phyloP scores from a whole-genome alignment of 495 filamentous ascomycete genomes.

The Xylaria telfairii region DNA sequence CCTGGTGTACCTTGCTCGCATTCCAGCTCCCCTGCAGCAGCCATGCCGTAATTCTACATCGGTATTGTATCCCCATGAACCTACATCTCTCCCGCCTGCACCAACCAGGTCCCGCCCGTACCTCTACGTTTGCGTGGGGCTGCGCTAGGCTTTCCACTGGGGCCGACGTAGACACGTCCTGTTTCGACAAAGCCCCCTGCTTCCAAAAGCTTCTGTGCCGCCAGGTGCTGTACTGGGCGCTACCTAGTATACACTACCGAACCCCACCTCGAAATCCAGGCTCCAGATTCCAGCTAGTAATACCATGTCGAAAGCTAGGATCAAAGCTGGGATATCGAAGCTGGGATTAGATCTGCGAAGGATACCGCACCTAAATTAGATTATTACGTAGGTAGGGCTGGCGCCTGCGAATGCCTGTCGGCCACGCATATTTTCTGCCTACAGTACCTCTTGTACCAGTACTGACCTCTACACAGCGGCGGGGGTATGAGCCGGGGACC shows the following conservation, averaged over 20 bases:
- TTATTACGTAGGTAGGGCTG: conserved; percentile 23
- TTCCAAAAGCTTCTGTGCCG: neutral
- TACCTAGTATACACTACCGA: neutral
- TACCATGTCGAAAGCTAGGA: conserved; percentile 2
- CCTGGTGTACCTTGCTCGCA: neutral
- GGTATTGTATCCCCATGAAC: neutral
- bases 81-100: no score
- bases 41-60: neutral
- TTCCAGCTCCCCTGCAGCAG: neutral
- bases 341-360: conserved; percentile 19
- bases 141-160: neutral
- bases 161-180: neutral
- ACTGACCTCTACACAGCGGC: neutral
- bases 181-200: neutral
- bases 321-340: conserved; percentile 7
- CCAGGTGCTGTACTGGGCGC: neutral
- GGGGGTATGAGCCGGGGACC: neutral
- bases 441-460: no score
- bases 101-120: no score
- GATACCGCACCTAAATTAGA: conserved; percentile 7
- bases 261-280: neutral
- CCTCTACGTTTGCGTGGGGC: neutral
- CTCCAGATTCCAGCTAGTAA: conserved; percentile 2
- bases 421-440: conserved; percentile 6
- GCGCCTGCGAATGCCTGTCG: conserved; percentile 15